These are phyloP conservation scores for Candida piceae DNA, from an alignment of 805 yeast species.

Conservation along the genomic window DNA sequence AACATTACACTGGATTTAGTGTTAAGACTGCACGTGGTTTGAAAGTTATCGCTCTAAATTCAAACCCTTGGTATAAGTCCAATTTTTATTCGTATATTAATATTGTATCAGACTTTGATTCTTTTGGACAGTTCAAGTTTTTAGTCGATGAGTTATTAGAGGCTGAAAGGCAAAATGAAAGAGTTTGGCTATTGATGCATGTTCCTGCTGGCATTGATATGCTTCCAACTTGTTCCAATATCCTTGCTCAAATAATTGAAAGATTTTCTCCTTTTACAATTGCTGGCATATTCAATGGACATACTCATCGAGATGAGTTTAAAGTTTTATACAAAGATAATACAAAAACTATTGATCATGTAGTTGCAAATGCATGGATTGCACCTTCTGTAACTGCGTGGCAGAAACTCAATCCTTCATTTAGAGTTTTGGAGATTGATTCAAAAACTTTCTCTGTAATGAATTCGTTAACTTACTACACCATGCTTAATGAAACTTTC, in stretches of 20 bases:
- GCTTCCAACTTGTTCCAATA: conserved; percentile 54
- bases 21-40: conserved; percentile 51
- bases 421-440: conserved; percentile 71
- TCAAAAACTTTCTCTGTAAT: conserved; percentile 52
- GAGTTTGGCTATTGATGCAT: conserved; percentile 73
- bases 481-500: conserved; percentile 56
- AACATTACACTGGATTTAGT: conserved; percentile 60
- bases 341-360: conserved; percentile 31
- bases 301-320: conserved; percentile 67
- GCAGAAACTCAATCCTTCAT: conserved; percentile 57
- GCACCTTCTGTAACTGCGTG: conserved; percentile 64
- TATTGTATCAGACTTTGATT: conserved; percentile 46
- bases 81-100: conserved; percentile 54
- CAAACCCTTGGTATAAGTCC: conserved; percentile 62
- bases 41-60: conserved; percentile 57
- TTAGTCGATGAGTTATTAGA: conserved; percentile 57
- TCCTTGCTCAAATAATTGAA: conserved; percentile 52
- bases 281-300: conserved; percentile 67
- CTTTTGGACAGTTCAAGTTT: conserved; percentile 59
- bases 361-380: conserved; percentile 57
- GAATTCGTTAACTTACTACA: conserved; percentile 55
- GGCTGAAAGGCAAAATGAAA: conserved; percentile 50
- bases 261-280: conserved; percentile 66
- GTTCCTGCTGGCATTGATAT: conserved; percentile 60
- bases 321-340: conserved; percentile 48